Evolutionary conservation across 2,329 filamentous ascomycete genomes (phyloP).

Genomic region (Cladosporium sp.): DNA sequence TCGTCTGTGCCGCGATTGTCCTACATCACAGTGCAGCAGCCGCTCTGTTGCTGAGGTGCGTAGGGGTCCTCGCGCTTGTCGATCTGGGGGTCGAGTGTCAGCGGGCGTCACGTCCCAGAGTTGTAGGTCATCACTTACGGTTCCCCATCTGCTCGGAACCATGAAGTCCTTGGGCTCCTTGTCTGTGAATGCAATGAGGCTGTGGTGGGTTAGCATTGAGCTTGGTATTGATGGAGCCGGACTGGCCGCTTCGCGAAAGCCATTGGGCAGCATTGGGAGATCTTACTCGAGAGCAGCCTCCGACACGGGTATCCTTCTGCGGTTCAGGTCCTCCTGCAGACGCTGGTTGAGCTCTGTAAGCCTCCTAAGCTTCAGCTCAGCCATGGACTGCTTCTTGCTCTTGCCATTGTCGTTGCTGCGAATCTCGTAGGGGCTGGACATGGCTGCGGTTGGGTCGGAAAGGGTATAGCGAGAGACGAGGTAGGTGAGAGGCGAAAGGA

Average conservation of each 20-base stretch:
- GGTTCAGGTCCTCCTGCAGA: constrained; percentile 89
- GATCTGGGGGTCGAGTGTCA: constrained; percentile 46
- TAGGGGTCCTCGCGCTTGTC: constrained; percentile 98
- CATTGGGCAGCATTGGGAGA: not conserved
- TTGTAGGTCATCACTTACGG: constrained; percentile 40
- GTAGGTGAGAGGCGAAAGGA: not conserved
- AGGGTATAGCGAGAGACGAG: not conserved
- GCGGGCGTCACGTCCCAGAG: not conserved
- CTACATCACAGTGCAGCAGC: constrained; percentile 95
- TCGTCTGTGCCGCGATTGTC: constrained; percentile 4
- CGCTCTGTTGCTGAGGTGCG: constrained; percentile 83
- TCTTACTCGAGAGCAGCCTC: constrained; percentile 64
- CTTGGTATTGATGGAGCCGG: not conserved
- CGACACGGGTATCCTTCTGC: constrained; percentile 91
- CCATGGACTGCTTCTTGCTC: constrained; percentile 99
- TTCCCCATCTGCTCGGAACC: constrained; percentile 95
- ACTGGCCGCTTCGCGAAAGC: too few species aligned
- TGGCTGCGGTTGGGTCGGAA: constrained; percentile 28
- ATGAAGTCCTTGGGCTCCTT: constrained; percentile 94
- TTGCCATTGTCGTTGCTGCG: constrained; percentile 59
- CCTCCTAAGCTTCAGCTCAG: constrained; percentile 91
- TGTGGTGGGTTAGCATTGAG: constrained; percentile 34
- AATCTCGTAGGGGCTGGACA: constrained; percentile 60
- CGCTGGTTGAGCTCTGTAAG: constrained; percentile 96
- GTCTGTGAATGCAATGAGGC: constrained; percentile 96